Evolutionary conservation across 2,329 filamentous ascomycete genomes (phyloP), one percentile per base, ranked within the genome.

Genomic region (Monosporascus sp.): DNA sequence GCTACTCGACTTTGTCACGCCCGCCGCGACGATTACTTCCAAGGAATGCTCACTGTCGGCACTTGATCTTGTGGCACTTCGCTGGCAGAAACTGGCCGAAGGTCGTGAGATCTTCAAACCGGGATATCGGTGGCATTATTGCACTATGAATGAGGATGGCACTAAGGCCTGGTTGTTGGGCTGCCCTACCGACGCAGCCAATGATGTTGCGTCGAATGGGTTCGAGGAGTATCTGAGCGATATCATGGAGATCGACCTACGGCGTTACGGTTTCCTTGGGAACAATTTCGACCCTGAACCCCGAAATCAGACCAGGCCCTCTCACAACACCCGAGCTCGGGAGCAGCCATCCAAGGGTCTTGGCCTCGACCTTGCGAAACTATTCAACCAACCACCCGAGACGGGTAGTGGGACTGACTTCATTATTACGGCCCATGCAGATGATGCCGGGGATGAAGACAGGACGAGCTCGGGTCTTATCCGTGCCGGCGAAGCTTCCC

Each of bases 51-150:
- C 92, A 20, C 72, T 99, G 22, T 96, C 91, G 0, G 89, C 91
- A 3, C 75, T 99, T 25, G 94, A 99, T 62, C 77, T 99, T 11
- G 87, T 88, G 54, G 87, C 89, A 0, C 74, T 97, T 49, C 86
- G 92, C 48, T 99, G 94, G 94, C 91, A 96, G 70, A 95, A 92
- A 67, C 78, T 99, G 18, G 94, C 93, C 1, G 93, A 97, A 65
- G 94, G 94, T 3, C 88, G 90, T 49, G 94, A 99, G 67, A 87
- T 99, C 36, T 99, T 97, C 73, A 89, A 89, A 61, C 77, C 85
- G 0, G 90, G 88, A n/a, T 97, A 94, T 69, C 85, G 93, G 55
- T 99, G 94, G 94, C 93, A 97, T 70, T 99, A 99, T 68, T 97
- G 94, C 69, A 96, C 91, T 3, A 88, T 97, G 72, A 95, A 97